phyloP scores from a whole-genome alignment of 352 stramenopile genomes.

The Phytophthora rubi region DNA sequence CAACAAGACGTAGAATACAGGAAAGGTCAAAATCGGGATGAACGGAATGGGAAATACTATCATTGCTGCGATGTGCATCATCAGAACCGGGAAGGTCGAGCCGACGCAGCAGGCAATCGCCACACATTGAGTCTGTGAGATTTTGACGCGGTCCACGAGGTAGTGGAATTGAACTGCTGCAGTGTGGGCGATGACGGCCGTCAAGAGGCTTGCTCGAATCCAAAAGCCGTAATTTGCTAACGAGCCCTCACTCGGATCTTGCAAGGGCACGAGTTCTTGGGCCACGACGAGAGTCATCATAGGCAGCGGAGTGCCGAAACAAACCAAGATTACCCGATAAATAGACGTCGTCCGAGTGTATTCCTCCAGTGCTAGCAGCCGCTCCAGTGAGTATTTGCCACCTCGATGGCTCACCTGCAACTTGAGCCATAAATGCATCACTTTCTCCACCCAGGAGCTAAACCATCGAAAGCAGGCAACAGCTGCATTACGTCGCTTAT shows the following conservation, averaged over 20 bases:
- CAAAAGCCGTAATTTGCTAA: constrained; percentile 16
- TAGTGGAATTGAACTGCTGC: constrained; percentile 1
- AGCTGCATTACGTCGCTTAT: not conserved
- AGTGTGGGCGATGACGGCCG: not conserved
- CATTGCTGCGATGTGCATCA: not conserved
- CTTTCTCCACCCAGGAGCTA: not conserved
- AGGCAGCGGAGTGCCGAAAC: constrained; percentile 3
- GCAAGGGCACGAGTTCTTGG: constrained; percentile 17
- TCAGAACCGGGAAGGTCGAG: not conserved
- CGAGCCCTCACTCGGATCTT: constrained; percentile 1
- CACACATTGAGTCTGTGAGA: not conserved
- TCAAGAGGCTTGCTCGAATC: constrained; percentile 10
- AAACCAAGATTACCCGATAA: constrained; percentile 2
- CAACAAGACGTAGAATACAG: constrained; percentile 10
- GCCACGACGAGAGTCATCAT: constrained; percentile 1
- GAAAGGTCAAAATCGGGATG: not conserved
- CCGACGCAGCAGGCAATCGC: not conserved
- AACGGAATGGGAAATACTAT: constrained; percentile 23
- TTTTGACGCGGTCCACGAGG: not conserved
- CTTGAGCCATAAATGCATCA: not conserved
- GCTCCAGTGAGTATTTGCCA: constrained; percentile 7
- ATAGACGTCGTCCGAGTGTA: constrained; percentile 6
- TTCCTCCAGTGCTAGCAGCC: constrained; percentile 10
- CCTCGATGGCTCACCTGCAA: constrained; percentile 4
- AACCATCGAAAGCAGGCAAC: not conserved